Percentiles rank a stretch among this genome's conserved stretches.
phyloP scores from a whole-genome alignment of 805 yeast genomes.

The Candida lessepsii region DNA sequence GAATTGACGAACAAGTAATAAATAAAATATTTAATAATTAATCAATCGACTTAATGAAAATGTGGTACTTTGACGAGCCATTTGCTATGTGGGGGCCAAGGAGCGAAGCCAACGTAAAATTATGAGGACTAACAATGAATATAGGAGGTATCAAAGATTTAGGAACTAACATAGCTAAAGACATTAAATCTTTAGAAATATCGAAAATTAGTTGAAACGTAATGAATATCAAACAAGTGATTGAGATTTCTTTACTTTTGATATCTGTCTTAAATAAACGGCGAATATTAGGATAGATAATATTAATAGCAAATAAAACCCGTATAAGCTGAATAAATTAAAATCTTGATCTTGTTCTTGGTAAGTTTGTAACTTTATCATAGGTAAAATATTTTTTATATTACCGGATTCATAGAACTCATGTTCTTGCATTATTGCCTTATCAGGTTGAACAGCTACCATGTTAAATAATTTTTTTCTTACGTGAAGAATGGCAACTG shows the following conservation, averaged over 20 bases:
- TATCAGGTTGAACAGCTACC: slow-evolving; percentile 10
- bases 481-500: background rate
- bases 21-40: no score
- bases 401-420: slow-evolving; percentile 31
- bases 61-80: no score
- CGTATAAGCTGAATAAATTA: slow-evolving; percentile 1
- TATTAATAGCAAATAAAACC: slow-evolving; percentile 1
- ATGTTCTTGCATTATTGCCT: slow-evolving; percentile 21
- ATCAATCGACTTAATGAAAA: no score
- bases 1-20: no score
- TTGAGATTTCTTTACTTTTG: background rate
- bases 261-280: background rate
- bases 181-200: no score
- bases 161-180: no score
- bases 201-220: no score
- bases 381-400: slow-evolving; percentile 22
- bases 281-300: slow-evolving; percentile 2
- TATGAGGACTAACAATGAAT: no score
- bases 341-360: slow-evolving; percentile 12
- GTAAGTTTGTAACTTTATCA: slow-evolving; percentile 23
- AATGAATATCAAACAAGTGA: background rate
- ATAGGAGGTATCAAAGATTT: no score
- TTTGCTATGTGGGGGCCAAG: no score
- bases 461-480: slow-evolving; percentile 1
- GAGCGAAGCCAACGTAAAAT: no score